A percentile compares a stretch with the other conserved stretches of the same genome.
Evolutionary conservation across 371 early-diverging fungal genomes (phyloP).

Genomic region (Actinomortierella ambigua): DNA sequence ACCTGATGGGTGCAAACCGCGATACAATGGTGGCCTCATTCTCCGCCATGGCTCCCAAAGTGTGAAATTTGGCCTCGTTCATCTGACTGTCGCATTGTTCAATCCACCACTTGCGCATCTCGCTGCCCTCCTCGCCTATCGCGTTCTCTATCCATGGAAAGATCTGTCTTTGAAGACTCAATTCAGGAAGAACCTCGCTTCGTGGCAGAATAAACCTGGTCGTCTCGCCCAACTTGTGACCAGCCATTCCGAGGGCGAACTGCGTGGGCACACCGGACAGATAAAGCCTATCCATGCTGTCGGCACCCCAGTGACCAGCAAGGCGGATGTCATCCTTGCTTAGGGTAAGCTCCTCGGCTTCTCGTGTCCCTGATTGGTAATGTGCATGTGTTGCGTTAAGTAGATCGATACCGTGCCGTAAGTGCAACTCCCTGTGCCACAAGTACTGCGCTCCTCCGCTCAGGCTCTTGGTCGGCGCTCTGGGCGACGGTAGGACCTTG

Average conservation of each 20-base stretch:
- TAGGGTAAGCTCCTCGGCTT: conserved; percentile 5
- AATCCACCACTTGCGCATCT: background rate
- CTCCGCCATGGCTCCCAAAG: too few species aligned
- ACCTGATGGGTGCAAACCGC: too few species aligned
- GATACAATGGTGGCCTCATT: too few species aligned
- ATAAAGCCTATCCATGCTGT: conserved; percentile 8
- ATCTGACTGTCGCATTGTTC: conserved; percentile 3
- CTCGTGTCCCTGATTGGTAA: conserved; percentile 10
- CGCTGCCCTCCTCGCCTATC: conserved; percentile 2
- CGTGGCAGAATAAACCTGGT: conserved; percentile 2
- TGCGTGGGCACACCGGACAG: conserved; percentile 2
- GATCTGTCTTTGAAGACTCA: conserved; percentile 1
- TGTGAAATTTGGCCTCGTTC: conserved; percentile 2
- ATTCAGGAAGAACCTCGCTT: background rate
- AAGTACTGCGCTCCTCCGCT: too few species aligned
- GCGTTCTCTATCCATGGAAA: conserved; percentile 22
- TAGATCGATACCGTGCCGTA: too few species aligned
- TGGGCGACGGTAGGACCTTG: too few species aligned
- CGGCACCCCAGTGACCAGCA: conserved; percentile 12
- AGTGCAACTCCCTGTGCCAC: too few species aligned
- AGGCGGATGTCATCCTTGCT: conserved; percentile 5
- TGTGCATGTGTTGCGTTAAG: too few species aligned
- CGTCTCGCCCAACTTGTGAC: background rate
- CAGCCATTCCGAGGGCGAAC: conserved; percentile 12
- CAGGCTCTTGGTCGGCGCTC: too few species aligned